Percentiles rank a stretch among this genome's conserved stretches.
These are phyloP conservation scores for Daldinia sp. DNA, from an alignment of 2,329 filamentous ascomycete species.

Conservation along the genomic window DNA sequence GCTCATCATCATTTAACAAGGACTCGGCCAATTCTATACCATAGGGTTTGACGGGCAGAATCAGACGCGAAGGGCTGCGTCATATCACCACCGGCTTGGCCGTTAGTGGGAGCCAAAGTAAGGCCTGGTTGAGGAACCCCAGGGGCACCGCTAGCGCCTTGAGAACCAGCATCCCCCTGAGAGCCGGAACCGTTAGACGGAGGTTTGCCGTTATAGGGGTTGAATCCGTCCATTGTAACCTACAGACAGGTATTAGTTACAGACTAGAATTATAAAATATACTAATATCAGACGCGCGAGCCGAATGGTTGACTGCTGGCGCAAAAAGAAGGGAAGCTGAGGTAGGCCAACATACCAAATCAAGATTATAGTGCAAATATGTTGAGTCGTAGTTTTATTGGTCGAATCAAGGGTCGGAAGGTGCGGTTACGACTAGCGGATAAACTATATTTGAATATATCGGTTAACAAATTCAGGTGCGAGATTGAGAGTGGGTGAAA, in stretches of 20 bases:
- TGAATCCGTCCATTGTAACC: conserved; percentile 48
- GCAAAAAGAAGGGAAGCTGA: background rate
- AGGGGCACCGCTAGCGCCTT: conserved; percentile 45
- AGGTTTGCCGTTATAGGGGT: conserved; percentile 49
- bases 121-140: conserved; percentile 42
- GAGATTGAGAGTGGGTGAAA: background rate
- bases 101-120: conserved; percentile 47
- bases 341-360: background rate
- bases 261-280: background rate
- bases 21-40: conserved; percentile 50
- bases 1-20: background rate
- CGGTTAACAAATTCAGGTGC: background rate
- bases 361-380: background rate
- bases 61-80: conserved; percentile 50
- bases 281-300: too few relatives aligned
- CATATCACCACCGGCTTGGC: conserved; percentile 48
- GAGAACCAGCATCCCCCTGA: conserved; percentile 48
- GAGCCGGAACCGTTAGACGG: conserved; percentile 50
- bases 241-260: conserved; percentile 1
- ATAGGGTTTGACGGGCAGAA: conserved; percentile 63
- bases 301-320: too few relatives aligned
- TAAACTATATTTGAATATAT: background rate
- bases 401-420: background rate
- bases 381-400: background rate
- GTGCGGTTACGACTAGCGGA: background rate